These are phyloP conservation scores for Pulveroboletus sp. DNA, from an alignment of 768 basidiomycete genomes.

Conservation along the genomic window DNA sequence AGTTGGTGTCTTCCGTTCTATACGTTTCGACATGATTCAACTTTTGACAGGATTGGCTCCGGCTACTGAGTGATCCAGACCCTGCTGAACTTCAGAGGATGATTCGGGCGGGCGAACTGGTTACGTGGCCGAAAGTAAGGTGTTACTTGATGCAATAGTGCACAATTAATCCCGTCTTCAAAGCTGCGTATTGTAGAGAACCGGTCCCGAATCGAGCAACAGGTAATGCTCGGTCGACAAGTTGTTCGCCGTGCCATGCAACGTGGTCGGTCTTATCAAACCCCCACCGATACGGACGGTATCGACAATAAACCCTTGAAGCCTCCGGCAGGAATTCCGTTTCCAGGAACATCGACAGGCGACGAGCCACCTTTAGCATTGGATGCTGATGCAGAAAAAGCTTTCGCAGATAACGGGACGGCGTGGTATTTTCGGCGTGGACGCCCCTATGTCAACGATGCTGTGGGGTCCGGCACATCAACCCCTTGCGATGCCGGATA, in stretches of 20 bases:
- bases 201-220: constrained; percentile 77
- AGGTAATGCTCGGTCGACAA: constrained; percentile 77
- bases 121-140: constrained; percentile 94
- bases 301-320: constrained; percentile 19
- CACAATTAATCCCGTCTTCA: constrained; percentile 8
- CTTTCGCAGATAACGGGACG: constrained; percentile 52
- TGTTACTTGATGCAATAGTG: not conserved
- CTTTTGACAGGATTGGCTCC: constrained; percentile 68
- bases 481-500: constrained; percentile 31
- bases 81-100: constrained; percentile 76
- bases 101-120: constrained; percentile 81
- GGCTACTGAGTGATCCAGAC: constrained; percentile 81
- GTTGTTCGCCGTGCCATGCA: constrained; percentile 57
- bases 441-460: constrained; percentile 27
- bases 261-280: constrained; percentile 24
- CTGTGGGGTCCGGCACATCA: constrained; percentile 31
- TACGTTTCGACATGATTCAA: not conserved
- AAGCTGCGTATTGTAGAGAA: constrained; percentile 95
- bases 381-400: constrained; percentile 77
- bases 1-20: constrained; percentile 37
- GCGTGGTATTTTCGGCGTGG: constrained; percentile 53
- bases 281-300: constrained; percentile 22
- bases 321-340: constrained; percentile 21
- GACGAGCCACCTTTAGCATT: constrained; percentile 60
- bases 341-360: constrained; percentile 25